Evolutionary conservation across 2,329 filamentous ascomycete species (phyloP).

Genomic region (Pleomassaria siparia): DNA sequence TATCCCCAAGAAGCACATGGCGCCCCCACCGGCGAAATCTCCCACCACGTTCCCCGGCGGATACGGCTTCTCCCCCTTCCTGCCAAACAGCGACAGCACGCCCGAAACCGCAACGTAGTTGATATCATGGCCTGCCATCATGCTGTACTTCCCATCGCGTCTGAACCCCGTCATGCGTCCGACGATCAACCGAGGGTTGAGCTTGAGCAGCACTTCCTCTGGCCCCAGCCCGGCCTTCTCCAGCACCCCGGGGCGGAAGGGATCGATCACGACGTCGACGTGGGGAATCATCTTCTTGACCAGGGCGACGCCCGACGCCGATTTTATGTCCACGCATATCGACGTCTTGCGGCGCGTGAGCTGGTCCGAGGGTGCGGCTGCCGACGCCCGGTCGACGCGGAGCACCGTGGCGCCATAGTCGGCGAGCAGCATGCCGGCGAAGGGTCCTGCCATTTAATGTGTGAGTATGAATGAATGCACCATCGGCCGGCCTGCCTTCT

Average conservation of each 20-base stretch:
- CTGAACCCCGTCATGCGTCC: slow-evolving; percentile 89
- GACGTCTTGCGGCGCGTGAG: slow-evolving; percentile 81
- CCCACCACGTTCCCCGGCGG: slow-evolving; percentile 82
- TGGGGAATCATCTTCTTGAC: slow-evolving; percentile 64
- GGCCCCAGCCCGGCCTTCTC: slow-evolving; percentile 82
- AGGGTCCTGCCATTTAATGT: slow-evolving; percentile 65
- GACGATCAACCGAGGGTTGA: slow-evolving; percentile 77
- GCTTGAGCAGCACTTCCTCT: slow-evolving; percentile 59
- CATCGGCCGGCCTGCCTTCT: too few relatives aligned
- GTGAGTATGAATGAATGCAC: slow-evolving; percentile 43
- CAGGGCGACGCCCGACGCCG: slow-evolving; percentile 62
- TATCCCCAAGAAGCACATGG: slow-evolving; percentile 78
- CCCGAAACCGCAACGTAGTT: slow-evolving; percentile 93
- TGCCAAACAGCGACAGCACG: slow-evolving; percentile 74
- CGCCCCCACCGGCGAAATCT: slow-evolving; percentile 89
- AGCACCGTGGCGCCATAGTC: slow-evolving; percentile 85
- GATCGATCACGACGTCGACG: slow-evolving; percentile 85
- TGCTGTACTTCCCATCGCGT: slow-evolving; percentile 78
- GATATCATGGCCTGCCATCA: slow-evolving; percentile 94
- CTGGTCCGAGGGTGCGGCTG: slow-evolving; percentile 61
- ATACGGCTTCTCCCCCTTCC: slow-evolving; percentile 68
- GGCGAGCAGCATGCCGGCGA: slow-evolving; percentile 79
- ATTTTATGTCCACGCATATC: slow-evolving; percentile 78
- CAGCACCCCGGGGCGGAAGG: slow-evolving; percentile 87
- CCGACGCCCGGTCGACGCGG: slow-evolving; percentile 70